Evolutionary conservation across 495 filamentous ascomycete species (phyloP), one percentile per base, ranked within the genome.

Genomic region (Talaromyces thailandensis): DNA sequence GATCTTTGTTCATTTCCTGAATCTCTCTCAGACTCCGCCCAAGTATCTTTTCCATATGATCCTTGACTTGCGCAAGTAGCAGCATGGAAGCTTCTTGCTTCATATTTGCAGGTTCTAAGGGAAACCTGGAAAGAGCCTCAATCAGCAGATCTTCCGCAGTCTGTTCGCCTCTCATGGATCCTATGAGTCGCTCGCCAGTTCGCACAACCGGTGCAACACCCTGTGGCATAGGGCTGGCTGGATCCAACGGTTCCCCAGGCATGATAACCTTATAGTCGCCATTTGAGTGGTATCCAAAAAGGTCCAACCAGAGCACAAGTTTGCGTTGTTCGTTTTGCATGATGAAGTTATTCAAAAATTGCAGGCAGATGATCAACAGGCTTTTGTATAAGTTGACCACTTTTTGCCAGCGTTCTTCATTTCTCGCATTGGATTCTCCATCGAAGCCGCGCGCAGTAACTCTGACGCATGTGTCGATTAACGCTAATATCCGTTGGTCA

Each of bases 251-350:
- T 32, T 79, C 75, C 56, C 70, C 76, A 6, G 77, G 77, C 62
- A 77, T 73, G 37, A 80, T 80, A 25, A 73, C 83, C 65, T 79
- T 82, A 35, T 78, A 79, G 63, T 80, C 78, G 48, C 75, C 82
- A 8, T 71, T 86, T 70, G 69, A 80, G 59, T 80, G 76, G 52
- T 87, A 84, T 29, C 90, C 88, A 68, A 93, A 93, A 1, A 97
- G 79, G 68, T 91, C 88, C 45, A 91, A 79, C 92, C 92, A 97
- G 28, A 97, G 87, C 3, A 90, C 81, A 79, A 96, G 88, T 76
- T 97, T 96, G 59, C 90, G 88, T 31, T 89, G 82, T 72, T 97
- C 92, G 61, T 97, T 96, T 65, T 91, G 88, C 75, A 91, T 90
- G 28, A 92, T 89, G 73, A 93, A 88, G 67, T 97, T 97, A 69